These are phyloP conservation scores for Penstemon barbatus DNA, from an alignment of 257 asterid genomes.

Conservation along the genomic window DNA sequence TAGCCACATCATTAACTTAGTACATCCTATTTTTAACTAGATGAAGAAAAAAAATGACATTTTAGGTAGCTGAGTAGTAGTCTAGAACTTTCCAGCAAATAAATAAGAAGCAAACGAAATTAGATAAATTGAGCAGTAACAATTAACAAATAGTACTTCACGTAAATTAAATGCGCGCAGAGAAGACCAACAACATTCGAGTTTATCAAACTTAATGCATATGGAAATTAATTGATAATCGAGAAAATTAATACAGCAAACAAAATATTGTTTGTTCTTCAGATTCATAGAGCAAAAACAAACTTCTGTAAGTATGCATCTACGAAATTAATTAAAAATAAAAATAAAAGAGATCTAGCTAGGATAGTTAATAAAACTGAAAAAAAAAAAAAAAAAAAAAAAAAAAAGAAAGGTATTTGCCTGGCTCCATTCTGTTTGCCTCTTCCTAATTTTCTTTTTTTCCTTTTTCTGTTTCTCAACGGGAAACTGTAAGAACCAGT, in stretches of 20 bases:
- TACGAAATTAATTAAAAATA: constrained; percentile 8
- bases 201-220: not conserved
- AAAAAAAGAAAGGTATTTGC: constrained; percentile 41
- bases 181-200: not conserved
- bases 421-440: constrained; percentile 97
- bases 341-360: not conserved
- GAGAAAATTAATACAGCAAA: not conserved
- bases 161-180: too few species aligned
- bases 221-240: not conserved
- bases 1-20: too few species aligned
- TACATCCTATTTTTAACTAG: too few species aligned
- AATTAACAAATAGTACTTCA: too few species aligned
- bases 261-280: constrained; percentile 14
- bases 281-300: not conserved
- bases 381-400: constrained; percentile 15
- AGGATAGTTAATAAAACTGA: not conserved
- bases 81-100: too few species aligned
- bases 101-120: too few species aligned
- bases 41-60: too few species aligned
- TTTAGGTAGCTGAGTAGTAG: too few species aligned
- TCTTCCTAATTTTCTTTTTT: constrained; percentile 28
- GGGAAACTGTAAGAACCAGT: constrained; percentile 26
- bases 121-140: too few species aligned
- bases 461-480: not conserved
- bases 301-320: constrained; percentile 25